phyloP scores from a whole-genome alignment of 257 asterid genomes.

The Linaria vulgaris region DNA sequence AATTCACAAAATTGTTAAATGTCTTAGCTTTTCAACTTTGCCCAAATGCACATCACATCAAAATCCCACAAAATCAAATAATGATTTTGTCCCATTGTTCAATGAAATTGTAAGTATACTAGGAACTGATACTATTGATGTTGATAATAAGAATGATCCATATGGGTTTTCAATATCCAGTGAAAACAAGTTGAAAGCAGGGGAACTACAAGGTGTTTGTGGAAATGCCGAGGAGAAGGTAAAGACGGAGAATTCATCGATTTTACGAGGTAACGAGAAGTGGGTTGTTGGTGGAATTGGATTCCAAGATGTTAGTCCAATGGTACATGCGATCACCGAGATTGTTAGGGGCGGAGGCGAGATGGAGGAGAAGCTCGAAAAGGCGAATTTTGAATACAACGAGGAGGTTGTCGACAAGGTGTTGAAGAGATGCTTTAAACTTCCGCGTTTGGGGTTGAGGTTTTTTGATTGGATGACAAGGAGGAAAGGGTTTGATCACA shows the following conservation, averaged over 20 bases:
- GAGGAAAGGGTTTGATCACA: slow-evolving; percentile 49
- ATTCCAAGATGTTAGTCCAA: slow-evolving; percentile 53
- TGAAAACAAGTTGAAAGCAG: slow-evolving; percentile 24
- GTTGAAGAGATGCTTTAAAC: slow-evolving; percentile 80
- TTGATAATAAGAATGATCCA: slow-evolving; percentile 28
- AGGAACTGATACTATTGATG: slow-evolving; percentile 38
- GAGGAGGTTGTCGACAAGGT: slow-evolving; percentile 72
- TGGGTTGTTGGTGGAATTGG: slow-evolving; percentile 25
- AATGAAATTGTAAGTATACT: slow-evolving; percentile 64
- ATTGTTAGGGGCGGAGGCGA: slow-evolving; percentile 53
- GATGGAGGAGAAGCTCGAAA: slow-evolving; percentile 68
- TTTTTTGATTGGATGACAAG: slow-evolving; percentile 73
- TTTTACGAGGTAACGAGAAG: slow-evolving; percentile 13
- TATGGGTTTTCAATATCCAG: slow-evolving; percentile 25
- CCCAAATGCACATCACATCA: slow-evolving; percentile 28
- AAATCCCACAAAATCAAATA: slow-evolving; percentile 31
- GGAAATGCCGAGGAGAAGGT: neutral
- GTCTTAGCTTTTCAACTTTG: slow-evolving; percentile 27
- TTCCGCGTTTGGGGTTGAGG: slow-evolving; percentile 68
- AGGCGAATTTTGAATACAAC: slow-evolving; percentile 35
- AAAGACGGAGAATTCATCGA: slow-evolving; percentile 17
- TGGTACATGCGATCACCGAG: slow-evolving; percentile 62
- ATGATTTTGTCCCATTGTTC: slow-evolving; percentile 51
- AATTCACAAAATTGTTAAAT: slow-evolving; percentile 31
- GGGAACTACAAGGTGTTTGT: slow-evolving; percentile 48